Evolutionary conservation across 1,139 yeast genomes (phyloP).

Genomic region (Geotrichum fermentans): DNA sequence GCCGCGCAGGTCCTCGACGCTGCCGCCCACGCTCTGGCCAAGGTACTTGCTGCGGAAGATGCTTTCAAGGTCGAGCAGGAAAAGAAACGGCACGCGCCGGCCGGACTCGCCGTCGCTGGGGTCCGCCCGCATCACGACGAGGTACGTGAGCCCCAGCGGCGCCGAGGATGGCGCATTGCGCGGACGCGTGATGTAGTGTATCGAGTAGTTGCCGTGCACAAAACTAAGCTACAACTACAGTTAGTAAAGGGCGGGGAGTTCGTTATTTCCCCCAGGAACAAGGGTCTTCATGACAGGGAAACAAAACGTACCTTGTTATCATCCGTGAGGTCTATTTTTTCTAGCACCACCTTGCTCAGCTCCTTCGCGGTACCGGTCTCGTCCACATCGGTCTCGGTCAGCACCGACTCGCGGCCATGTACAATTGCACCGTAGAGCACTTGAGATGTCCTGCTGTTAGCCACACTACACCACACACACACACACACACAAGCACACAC

Average conservation of each 20-base stretch:
- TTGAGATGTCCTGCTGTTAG: conserved; percentile 9
- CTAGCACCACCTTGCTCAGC: conserved; percentile 31
- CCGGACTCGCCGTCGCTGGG: conserved; percentile 20
- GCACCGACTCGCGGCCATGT: conserved; percentile 26
- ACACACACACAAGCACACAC: neutral
- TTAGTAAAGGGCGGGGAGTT: neutral
- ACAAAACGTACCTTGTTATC: conserved; percentile 27
- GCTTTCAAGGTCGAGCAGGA: conserved; percentile 33
- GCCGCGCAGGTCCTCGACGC: conserved; percentile 19
- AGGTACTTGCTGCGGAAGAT: conserved; percentile 26
- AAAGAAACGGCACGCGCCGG: conserved; percentile 36
- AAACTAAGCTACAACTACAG: conserved; percentile 29
- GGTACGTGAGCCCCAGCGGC: conserved; percentile 34
- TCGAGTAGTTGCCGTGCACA: conserved; percentile 34
- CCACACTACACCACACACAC: neutral
- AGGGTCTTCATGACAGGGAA: neutral
- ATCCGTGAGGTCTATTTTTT: conserved; percentile 28
- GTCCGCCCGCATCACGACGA: conserved; percentile 28
- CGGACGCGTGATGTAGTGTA: conserved; percentile 36
- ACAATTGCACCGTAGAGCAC: conserved; percentile 35
- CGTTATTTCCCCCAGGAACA: neutral
- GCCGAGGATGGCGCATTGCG: conserved; percentile 24
- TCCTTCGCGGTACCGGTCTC: conserved; percentile 24
- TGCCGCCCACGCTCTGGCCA: conserved; percentile 19
- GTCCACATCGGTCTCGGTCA: conserved; percentile 26